A percentile compares a stretch with the other conserved stretches of the same genome.
phyloP scores from a whole-genome alignment of 2,329 filamentous ascomycete genomes.

The Coleophoma cylindrospora region DNA sequence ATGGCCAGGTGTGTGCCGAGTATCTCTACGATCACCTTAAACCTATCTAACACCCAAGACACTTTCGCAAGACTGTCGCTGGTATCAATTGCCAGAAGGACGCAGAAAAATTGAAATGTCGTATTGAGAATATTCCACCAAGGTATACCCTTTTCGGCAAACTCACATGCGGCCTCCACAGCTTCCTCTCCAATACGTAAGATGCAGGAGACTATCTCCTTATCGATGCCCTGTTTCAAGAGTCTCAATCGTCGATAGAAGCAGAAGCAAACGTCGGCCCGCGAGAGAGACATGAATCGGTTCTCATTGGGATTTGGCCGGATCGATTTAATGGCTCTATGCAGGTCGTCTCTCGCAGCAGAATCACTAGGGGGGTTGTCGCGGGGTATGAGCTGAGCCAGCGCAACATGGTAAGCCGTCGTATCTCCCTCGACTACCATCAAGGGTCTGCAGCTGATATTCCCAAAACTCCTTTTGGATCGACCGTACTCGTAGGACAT shows the following conservation, averaged over 20 bases:
- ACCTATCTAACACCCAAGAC: slow-evolving; percentile 28
- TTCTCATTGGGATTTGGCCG: slow-evolving; percentile 12
- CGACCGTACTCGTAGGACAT: slow-evolving; percentile 29
- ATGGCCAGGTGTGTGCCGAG: slow-evolving; percentile 26
- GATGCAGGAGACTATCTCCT: slow-evolving; percentile 30
- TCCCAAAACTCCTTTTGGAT: slow-evolving; percentile 20
- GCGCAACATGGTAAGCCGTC: neutral
- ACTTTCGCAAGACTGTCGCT: slow-evolving; percentile 29
- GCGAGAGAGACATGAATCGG: slow-evolving; percentile 26
- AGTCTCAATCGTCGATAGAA: slow-evolving; percentile 36
- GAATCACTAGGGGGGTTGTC: neutral
- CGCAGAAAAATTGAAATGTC: slow-evolving; percentile 36
- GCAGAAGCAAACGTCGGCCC: slow-evolving; percentile 24
- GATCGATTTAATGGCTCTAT: slow-evolving; percentile 3
- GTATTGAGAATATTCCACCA: slow-evolving; percentile 39
- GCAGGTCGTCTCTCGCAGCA: slow-evolving; percentile 1
- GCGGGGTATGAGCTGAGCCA: slow-evolving; percentile 7
- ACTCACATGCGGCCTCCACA: slow-evolving; percentile 26
- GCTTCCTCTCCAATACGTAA: slow-evolving; percentile 28
- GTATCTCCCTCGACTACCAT: neutral
- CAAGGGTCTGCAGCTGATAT: slow-evolving; percentile 11
- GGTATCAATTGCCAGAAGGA: slow-evolving; percentile 34
- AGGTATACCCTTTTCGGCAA: slow-evolving; percentile 28
- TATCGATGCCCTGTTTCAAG: slow-evolving; percentile 30
- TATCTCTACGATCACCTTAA: slow-evolving; percentile 30